Conservation (phyloP, 768 basidiomycete genomes). For the Kondoa malvinella region DNA sequence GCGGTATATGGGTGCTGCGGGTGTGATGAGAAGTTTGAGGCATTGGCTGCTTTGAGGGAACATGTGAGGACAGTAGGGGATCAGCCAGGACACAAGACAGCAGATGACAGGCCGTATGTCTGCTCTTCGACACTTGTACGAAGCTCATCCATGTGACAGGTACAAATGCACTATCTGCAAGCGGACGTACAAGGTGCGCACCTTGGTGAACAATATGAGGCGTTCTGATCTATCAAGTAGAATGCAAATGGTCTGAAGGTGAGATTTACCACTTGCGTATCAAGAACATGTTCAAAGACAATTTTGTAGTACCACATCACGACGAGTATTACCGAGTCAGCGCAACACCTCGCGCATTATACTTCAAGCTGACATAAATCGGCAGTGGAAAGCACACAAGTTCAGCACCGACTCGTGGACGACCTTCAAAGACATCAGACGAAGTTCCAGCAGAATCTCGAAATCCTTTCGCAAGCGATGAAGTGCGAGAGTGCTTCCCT, state of each 20-base stretch:
- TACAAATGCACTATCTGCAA: conserved; percentile 2
- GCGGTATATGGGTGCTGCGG: neutral
- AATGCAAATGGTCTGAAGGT: conserved; percentile 8
- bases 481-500: neutral
- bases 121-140: neutral
- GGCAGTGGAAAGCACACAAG: neutral
- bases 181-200: neutral
- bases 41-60: neutral
- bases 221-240: neutral
- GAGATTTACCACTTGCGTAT: neutral
- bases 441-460: neutral
- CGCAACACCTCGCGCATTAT: neutral
- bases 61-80: neutral
- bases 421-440: neutral
- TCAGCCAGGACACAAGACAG: neutral
- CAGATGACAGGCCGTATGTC: neutral
- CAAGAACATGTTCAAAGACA: neutral
- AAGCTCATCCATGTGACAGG: neutral
- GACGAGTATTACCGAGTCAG: neutral
- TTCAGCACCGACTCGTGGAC: neutral
- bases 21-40: neutral
- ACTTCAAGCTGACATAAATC: neutral
- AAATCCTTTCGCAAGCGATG: neutral
- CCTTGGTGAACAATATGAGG: neutral
- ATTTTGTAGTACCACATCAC: conserved; percentile 4